Evolutionary conservation across 1,284 basidiomycete species (phyloP), one percentile per base, ranked within the genome.

Genomic region (Cystobasidium slooffiae): DNA sequence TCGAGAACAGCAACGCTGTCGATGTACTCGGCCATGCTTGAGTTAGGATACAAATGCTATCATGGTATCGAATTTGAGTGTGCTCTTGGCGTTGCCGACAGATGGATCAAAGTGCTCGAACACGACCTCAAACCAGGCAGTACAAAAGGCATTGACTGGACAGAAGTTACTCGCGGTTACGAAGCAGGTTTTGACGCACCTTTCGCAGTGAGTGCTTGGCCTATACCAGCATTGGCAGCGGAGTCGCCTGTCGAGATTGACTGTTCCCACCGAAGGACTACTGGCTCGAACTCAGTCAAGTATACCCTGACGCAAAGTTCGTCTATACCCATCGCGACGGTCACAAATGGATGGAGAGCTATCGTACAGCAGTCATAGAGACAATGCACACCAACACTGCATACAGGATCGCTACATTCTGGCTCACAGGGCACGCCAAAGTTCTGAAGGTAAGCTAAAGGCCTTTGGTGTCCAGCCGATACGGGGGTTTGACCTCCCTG

Each of bases 1-100:
- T 18, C 16, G 3, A 56, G 55, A 22, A 56, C n/a, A 18, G 55
- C 55, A 20, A 56, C 55, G 55, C 24, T 56, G 55, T 56, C 55
- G 24, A n/a, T 56, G 55, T 56, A 56, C 24, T 14, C 31, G 1
- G 55, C 55, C 12, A n/a, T 56, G n/a, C 14, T 56, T 3, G 31
- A n/a, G 31, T 6, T 56, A 22, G 24, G 24, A 3, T 56, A 2
- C 55, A 56, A 56, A 6, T 51, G 47, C 47, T 51, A 51, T 51
- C 47, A 51, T 51, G 47, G 47, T 51, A 3, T 51, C 16, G 47
- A 51, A 6, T 3, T 51, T 3, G 47, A 16, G 16, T 16, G 14
- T 6, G 2, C 3, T 3, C 47, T 6, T 16, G 47, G 47, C 2
- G 16, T 51, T 3, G 47, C 47, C 20, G 47, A 51, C 20, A 14